phyloP scores from a whole-genome alignment of 371 early-diverging fungal genomes.

The Syncephalastrum sp. region DNA sequence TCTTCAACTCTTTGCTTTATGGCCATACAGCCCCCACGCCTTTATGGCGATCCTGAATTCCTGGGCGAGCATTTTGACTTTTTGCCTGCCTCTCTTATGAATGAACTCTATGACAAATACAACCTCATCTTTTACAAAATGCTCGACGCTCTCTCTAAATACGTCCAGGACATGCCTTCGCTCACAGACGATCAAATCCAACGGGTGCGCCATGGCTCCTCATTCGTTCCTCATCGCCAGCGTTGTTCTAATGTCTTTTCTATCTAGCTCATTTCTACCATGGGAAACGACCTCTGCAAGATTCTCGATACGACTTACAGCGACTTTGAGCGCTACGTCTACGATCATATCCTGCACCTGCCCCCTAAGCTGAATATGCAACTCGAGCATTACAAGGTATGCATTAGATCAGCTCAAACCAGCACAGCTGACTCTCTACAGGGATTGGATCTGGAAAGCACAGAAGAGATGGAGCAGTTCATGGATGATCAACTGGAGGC shows the following conservation, averaged over 20 bases:
- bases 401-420: too few relatives aligned
- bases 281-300: conserved; percentile 6
- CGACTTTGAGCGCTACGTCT: conserved; percentile 8
- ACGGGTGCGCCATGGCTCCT: not conserved
- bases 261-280: conserved; percentile 1
- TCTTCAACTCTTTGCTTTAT: not conserved
- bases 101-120: conserved; percentile 9
- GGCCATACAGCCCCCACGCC: not conserved
- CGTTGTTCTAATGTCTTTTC: not conserved
- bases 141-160: conserved; percentile 2
- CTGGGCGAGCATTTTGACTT: conserved; percentile 12
- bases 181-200: not conserved
- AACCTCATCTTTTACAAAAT: conserved; percentile 5
- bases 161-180: not conserved
- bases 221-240: too few relatives aligned
- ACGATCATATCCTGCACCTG: conserved; percentile 11
- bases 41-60: conserved; percentile 10
- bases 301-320: conserved; percentile 6
- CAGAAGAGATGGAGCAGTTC: too few relatives aligned
- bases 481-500: too few relatives aligned
- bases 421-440: too few relatives aligned
- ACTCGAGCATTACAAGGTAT: conserved; percentile 11
- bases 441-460: too few relatives aligned
- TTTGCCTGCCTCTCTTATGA: conserved; percentile 6
- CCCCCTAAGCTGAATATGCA: conserved; percentile 1